A percentile compares a stretch with the other conserved stretches of the same genome.
These are phyloP conservation scores for Bidens hawaiensis DNA, from an alignment of 140 eudicot species.

Conservation along the genomic window DNA sequence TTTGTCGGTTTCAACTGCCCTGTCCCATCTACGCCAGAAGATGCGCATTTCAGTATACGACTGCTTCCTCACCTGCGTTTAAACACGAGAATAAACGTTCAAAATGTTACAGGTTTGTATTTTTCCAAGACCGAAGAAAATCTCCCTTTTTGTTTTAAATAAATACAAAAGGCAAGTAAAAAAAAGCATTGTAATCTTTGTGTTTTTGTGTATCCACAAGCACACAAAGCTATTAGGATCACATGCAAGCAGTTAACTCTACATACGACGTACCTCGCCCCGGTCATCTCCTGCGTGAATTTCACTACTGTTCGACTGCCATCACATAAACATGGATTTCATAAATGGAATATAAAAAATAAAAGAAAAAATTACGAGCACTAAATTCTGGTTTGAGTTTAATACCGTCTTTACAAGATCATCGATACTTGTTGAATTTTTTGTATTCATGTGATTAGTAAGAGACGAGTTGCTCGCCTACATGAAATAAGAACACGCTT, in stretches of 20 bases:
- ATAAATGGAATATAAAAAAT: background rate
- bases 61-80: slow-evolving; percentile 54
- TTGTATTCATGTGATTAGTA: slow-evolving; percentile 19
- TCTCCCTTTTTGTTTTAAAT: background rate
- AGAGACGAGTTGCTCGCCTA: slow-evolving; percentile 37
- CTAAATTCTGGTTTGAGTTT: background rate
- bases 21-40: slow-evolving; percentile 56
- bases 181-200: background rate
- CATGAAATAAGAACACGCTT: slow-evolving; percentile 5
- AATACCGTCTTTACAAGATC: slow-evolving; percentile 35
- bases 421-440: slow-evolving; percentile 26
- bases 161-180: background rate
- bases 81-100: background rate
- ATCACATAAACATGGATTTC: slow-evolving; percentile 1
- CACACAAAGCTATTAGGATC: background rate
- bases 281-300: slow-evolving; percentile 26
- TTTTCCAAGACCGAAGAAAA: background rate
- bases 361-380: background rate
- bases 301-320: slow-evolving; percentile 37
- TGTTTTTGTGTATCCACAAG: background rate
- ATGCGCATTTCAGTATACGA: slow-evolving; percentile 67
- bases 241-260: background rate
- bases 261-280: slow-evolving; percentile 40
- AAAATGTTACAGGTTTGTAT: background rate
- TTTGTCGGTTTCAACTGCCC: slow-evolving; percentile 52